phyloP scores from a whole-genome alignment of 352 stramenopile species.

The Phytophthora vignae region DNA sequence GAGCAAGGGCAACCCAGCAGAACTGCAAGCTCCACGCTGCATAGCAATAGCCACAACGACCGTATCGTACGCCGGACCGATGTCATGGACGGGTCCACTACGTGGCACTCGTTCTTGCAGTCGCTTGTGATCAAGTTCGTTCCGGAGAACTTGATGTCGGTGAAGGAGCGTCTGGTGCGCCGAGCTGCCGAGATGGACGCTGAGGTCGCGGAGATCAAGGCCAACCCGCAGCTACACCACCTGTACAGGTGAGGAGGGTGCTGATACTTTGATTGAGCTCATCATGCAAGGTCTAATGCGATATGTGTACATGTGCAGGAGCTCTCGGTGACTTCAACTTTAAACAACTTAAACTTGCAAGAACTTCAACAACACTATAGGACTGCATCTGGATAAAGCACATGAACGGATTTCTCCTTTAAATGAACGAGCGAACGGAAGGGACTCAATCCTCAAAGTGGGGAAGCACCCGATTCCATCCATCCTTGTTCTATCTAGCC shows the following conservation, averaged over 20 bases:
- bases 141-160: slow-evolving; percentile 60
- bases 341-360: slow-evolving; percentile 1
- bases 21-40: slow-evolving; percentile 4
- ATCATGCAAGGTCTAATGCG: not conserved
- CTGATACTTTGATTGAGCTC: not conserved
- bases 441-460: slow-evolving; percentile 37
- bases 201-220: slow-evolving; percentile 63
- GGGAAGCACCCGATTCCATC: slow-evolving; percentile 41
- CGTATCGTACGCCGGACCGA: slow-evolving; percentile 42
- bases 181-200: slow-evolving; percentile 55
- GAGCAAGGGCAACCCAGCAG: slow-evolving; percentile 19
- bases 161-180: slow-evolving; percentile 72
- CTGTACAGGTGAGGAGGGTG: slow-evolving; percentile 58
- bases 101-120: slow-evolving; percentile 72
- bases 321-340: slow-evolving; percentile 3
- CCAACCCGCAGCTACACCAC: slow-evolving; percentile 69
- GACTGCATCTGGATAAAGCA: slow-evolving; percentile 23
- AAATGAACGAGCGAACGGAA: slow-evolving; percentile 30
- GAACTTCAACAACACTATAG: not conserved
- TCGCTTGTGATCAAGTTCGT: slow-evolving; percentile 75
- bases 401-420: slow-evolving; percentile 41
- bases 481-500: slow-evolving; percentile 46
- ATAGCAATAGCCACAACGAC: slow-evolving; percentile 9
- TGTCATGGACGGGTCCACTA: slow-evolving; percentile 45
- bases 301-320: not conserved